Percentiles rank a stretch among this genome's conserved stretches.
These are phyloP conservation scores for Pisolithus microcarpus DNA, from an alignment of 768 basidiomycete species.

Conservation along the genomic window DNA sequence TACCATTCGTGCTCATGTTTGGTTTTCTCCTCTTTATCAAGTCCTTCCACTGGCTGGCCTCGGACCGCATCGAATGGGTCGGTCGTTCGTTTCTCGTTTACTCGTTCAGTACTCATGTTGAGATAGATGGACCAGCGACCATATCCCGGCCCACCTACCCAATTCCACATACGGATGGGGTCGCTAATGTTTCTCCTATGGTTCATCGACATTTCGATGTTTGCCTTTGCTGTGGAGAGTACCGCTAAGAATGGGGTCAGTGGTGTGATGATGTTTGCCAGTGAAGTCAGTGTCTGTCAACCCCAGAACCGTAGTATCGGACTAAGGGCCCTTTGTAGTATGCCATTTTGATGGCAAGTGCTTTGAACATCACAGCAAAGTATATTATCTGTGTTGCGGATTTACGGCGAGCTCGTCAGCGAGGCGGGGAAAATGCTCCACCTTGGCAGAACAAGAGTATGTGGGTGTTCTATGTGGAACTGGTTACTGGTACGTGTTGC, in stretches of 20 bases:
- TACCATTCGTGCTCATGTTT: slow-evolving; percentile 91
- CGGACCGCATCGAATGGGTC: slow-evolving; percentile 95
- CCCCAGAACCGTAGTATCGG: slow-evolving; percentile 1
- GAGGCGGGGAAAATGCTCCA: slow-evolving; percentile 80
- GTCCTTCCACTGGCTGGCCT: slow-evolving; percentile 96
- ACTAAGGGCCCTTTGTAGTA: slow-evolving; percentile 47
- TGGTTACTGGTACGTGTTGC: slow-evolving; percentile 65
- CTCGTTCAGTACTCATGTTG: not conserved
- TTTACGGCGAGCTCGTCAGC: slow-evolving; percentile 63
- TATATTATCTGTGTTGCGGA: slow-evolving; percentile 81
- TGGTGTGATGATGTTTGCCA: slow-evolving; percentile 91
- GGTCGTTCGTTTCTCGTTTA: slow-evolving; percentile 17
- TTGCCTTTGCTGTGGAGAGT: slow-evolving; percentile 73
- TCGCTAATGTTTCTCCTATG: slow-evolving; percentile 70
- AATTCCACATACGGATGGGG: slow-evolving; percentile 84
- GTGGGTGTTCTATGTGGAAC: slow-evolving; percentile 92
- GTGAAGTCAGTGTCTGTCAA: slow-evolving; percentile 55
- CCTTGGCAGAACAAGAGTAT: slow-evolving; percentile 99
- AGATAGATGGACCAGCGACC: slow-evolving; percentile 93
- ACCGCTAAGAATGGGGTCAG: slow-evolving; percentile 74
- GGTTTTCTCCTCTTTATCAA: slow-evolving; percentile 91
- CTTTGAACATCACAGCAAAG: slow-evolving; percentile 71
- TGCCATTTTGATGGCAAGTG: slow-evolving; percentile 78
- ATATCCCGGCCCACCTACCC: slow-evolving; percentile 70
- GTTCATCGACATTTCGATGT: slow-evolving; percentile 68